Conservation (phyloP, 1,284 basidiomycete genomes). For the Ustilago crameri region DNA sequence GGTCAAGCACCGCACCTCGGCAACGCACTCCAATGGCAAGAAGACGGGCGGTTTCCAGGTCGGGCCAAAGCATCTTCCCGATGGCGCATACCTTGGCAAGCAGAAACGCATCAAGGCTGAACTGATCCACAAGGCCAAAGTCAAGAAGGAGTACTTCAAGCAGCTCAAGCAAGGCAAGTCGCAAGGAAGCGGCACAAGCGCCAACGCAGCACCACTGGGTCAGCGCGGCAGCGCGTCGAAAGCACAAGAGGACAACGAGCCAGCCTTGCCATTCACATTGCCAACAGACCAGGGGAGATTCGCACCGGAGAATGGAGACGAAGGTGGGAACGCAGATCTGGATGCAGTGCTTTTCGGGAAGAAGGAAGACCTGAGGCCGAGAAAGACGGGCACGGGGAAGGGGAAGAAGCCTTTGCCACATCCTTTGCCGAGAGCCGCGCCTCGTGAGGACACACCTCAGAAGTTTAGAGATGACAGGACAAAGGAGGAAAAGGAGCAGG, state of each 20-base stretch:
- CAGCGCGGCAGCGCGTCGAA: constrained; percentile 15
- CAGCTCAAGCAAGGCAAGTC: constrained; percentile 69
- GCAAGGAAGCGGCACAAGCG: constrained; percentile 10
- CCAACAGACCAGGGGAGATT: constrained; percentile 50
- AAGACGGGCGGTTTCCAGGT: constrained; percentile 61
- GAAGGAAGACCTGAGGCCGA: constrained; percentile 44
- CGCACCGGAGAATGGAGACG: constrained; percentile 46
- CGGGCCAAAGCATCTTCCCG: constrained; percentile 62
- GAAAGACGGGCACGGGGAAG: constrained; percentile 17
- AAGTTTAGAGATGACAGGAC: constrained; percentile 34
- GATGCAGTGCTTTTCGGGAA: constrained; percentile 10
- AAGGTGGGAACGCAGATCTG: constrained; percentile 10
- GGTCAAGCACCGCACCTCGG: constrained; percentile 57
- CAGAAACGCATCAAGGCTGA: constrained; percentile 72
- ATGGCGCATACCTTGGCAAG: constrained; percentile 67
- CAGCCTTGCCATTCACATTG: constrained; percentile 23
- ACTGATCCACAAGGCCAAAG: constrained; percentile 71
- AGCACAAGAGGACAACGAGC: constrained; percentile 1
- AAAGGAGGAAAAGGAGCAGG: constrained; percentile 52
- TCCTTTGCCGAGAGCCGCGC: constrained; percentile 20
- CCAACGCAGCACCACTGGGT: constrained; percentile 33
- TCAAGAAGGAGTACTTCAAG: constrained; percentile 72
- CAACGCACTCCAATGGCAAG: constrained; percentile 17
- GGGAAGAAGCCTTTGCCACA: constrained; percentile 42
- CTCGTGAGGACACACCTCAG: constrained; percentile 1